A percentile compares a stretch with the other conserved stretches of the same genome.
These are phyloP conservation scores for Xylaria sp. DNA, from an alignment of 2,329 filamentous ascomycete genomes.

Conservation along the genomic window DNA sequence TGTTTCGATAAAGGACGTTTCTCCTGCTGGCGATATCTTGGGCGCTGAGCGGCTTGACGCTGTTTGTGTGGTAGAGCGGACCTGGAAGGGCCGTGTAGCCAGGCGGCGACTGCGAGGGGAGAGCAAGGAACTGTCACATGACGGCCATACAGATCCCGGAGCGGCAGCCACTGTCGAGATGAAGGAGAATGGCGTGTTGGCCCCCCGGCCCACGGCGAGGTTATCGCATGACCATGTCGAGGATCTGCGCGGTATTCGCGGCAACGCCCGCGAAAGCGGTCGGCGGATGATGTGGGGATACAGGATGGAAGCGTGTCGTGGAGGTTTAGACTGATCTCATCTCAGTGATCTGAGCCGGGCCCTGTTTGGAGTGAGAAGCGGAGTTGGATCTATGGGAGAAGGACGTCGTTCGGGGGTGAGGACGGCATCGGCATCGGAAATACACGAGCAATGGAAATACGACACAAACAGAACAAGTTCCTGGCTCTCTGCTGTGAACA, in stretches of 20 bases:
- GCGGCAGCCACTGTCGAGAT: slow-evolving; percentile 38
- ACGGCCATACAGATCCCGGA: slow-evolving; percentile 46
- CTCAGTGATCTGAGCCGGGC: slow-evolving; percentile 33
- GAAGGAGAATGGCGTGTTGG: slow-evolving; percentile 42
- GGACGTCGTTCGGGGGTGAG: background rate
- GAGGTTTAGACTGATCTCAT: slow-evolving; percentile 41
- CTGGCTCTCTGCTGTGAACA: background rate
- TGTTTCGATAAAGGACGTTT: background rate
- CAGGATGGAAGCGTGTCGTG: slow-evolving; percentile 45
- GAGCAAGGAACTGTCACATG: slow-evolving; percentile 36
- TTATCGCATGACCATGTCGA: slow-evolving; percentile 56
- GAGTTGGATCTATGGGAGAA: background rate
- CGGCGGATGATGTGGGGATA: slow-evolving; percentile 46
- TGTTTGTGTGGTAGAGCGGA: background rate
- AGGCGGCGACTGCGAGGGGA: slow-evolving; percentile 41
- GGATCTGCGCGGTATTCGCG: slow-evolving; percentile 53
- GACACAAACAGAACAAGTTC: background rate
- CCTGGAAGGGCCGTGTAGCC: slow-evolving; percentile 2
- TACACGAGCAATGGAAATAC: slow-evolving; percentile 7
- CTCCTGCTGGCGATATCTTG: background rate
- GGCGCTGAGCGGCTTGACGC: background rate
- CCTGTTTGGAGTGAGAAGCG: slow-evolving; percentile 9
- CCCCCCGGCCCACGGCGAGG: slow-evolving; percentile 51
- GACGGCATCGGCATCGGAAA: background rate
- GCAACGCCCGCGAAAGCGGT: slow-evolving; percentile 56